Evolutionary conservation across 345 rosid species (phyloP).

Genomic region (Salix suchowensis): DNA sequence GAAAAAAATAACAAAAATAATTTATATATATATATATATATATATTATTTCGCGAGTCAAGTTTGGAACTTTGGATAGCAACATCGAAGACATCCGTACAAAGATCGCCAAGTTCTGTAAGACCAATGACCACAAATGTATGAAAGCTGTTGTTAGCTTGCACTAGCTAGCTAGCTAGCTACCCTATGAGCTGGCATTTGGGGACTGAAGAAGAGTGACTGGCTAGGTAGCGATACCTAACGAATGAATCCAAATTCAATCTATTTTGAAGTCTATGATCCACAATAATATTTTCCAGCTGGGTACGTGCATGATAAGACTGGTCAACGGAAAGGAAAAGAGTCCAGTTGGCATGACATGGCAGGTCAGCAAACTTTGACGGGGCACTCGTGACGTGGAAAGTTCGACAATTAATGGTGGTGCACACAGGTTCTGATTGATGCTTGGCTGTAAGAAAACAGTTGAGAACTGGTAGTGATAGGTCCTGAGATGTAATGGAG

Average conservation of each 20-base stretch:
- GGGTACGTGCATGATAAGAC: slow-evolving; percentile 15
- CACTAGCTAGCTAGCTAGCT: slow-evolving; percentile 13
- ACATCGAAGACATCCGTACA: slow-evolving; percentile 1
- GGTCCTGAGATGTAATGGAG: not conserved
- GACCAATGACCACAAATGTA: not conserved
- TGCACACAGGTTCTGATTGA: slow-evolving; percentile 19
- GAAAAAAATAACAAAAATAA: no score
- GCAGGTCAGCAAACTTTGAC: slow-evolving; percentile 21
- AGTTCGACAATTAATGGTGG: slow-evolving; percentile 9
- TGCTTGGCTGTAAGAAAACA: slow-evolving; percentile 14
- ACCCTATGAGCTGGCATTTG: slow-evolving; percentile 4
- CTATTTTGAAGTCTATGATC: slow-evolving; percentile 14
- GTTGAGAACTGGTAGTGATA: slow-evolving; percentile 3
- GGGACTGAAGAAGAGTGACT: not conserved
- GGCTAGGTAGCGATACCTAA: slow-evolving; percentile 19
- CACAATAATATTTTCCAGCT: slow-evolving; percentile 13
- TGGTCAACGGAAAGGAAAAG: slow-evolving; percentile 8
- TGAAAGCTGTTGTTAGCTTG: slow-evolving; percentile 16
- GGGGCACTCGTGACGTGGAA: slow-evolving; percentile 7
- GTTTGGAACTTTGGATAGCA: not conserved
- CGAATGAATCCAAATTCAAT: slow-evolving; percentile 12
- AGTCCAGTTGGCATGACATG: slow-evolving; percentile 15
- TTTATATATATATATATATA: no score
- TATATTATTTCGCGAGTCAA: no score
- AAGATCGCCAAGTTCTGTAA: slow-evolving; percentile 12